Conservation (phyloP, 495 filamentous ascomycete genomes). For the Podospora appendiculata region DNA sequence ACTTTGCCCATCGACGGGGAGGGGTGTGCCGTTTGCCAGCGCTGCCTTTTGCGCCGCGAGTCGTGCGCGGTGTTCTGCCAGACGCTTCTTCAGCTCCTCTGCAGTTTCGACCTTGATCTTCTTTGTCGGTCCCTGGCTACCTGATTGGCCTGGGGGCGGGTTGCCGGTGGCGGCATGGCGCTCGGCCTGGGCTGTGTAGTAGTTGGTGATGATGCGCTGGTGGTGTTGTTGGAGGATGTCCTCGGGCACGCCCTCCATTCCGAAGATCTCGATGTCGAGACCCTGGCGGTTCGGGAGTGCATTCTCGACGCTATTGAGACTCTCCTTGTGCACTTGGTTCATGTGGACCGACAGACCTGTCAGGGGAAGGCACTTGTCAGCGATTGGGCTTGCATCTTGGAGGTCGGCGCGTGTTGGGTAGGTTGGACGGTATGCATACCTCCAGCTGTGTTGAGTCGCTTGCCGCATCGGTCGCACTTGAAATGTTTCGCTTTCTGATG, state of each 20-base stretch:
- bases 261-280: slow-evolving; percentile 91
- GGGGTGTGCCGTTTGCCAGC: slow-evolving; percentile 29
- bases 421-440: slow-evolving; percentile 44
- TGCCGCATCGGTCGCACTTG: slow-evolving; percentile 84
- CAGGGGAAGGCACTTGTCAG: slow-evolving; percentile 14
- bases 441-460: slow-evolving; percentile 89
- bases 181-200: slow-evolving; percentile 77
- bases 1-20: slow-evolving; percentile 44
- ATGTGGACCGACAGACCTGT: slow-evolving; percentile 89
- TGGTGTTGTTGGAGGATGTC: slow-evolving; percentile 75
- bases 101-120: slow-evolving; percentile 72
- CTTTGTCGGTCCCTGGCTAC: slow-evolving; percentile 52
- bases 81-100: slow-evolving; percentile 71
- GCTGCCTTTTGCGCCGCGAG: slow-evolving; percentile 50
- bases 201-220: slow-evolving; percentile 73
- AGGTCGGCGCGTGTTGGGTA: not conserved
- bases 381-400: not conserved
- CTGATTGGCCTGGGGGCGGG: slow-evolving; percentile 52
- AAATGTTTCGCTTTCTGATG: slow-evolving; percentile 99
- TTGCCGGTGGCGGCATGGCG: slow-evolving; percentile 78
- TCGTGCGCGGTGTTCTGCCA: slow-evolving; percentile 73
- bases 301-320: slow-evolving; percentile 77
- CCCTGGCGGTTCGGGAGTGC: slow-evolving; percentile 75
- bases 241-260: slow-evolving; percentile 93
- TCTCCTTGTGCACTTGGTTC: slow-evolving; percentile 98